phyloP scores from a whole-genome alignment of 208 protist species.

The Lotmaria passim region DNA sequence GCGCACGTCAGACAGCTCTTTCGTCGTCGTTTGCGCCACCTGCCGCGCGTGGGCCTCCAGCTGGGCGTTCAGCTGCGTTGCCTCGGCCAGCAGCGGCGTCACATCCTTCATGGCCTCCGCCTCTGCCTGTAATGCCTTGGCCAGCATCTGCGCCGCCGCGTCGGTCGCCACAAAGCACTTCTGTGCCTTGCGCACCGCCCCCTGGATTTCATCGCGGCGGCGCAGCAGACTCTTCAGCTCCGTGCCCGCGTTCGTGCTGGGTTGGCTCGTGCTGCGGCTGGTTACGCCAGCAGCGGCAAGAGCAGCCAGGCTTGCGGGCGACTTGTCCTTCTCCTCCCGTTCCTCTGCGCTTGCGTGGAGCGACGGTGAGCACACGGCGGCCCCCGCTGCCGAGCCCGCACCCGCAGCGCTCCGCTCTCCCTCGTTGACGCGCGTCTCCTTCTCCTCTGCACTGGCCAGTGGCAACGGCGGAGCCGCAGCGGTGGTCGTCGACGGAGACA shows the following conservation, averaged over 20 bases:
- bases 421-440: no score
- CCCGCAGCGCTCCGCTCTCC: no score
- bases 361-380: no score
- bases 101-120: conserved; percentile 27
- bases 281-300: neutral
- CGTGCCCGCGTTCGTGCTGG: neutral
- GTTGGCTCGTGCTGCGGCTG: neutral
- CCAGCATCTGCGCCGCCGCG: conserved; percentile 31
- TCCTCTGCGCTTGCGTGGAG: no score
- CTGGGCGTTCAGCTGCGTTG: conserved; percentile 29
- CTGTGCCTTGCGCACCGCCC: conserved; percentile 39
- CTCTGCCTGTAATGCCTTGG: conserved; percentile 39
- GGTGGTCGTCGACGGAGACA: no score
- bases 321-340: neutral
- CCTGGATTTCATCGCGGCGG: conserved; percentile 41
- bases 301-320: neutral
- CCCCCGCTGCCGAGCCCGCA: no score
- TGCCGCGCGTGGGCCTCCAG: conserved; percentile 39
- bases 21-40: conserved; percentile 40
- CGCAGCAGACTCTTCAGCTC: conserved; percentile 35
- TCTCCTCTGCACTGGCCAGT: no score
- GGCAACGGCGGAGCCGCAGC: conserved; percentile 2
- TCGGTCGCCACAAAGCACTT: conserved; percentile 45
- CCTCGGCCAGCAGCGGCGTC: conserved; percentile 35
- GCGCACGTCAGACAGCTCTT: conserved; percentile 48